A percentile compares a stretch with the other conserved stretches of the same genome.
These are phyloP conservation scores for Talaromyces marneffei DNA, from an alignment of 2,329 filamentous ascomycete species.

Conservation along the genomic window DNA sequence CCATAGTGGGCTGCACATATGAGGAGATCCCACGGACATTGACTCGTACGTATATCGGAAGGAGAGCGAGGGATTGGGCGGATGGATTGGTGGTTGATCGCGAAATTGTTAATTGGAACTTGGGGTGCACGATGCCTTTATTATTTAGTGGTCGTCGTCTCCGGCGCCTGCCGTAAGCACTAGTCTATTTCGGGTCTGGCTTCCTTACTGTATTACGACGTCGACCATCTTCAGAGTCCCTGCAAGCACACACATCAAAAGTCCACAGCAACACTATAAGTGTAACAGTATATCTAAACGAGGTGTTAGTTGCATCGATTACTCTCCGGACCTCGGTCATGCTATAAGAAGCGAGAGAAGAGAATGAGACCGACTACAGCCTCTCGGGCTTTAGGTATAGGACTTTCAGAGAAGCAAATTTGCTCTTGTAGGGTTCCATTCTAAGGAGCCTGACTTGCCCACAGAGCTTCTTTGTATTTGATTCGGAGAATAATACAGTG, in stretches of 20 bases:
- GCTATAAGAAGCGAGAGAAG: background rate
- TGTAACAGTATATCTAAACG: no score
- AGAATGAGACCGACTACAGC: background rate
- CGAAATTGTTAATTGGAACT: background rate
- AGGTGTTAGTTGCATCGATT: background rate
- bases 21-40: constrained; percentile 23
- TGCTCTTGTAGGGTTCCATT: background rate
- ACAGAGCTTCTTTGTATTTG: background rate
- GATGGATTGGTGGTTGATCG: background rate
- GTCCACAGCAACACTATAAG: background rate
- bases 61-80: background rate
- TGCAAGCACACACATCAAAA: background rate
- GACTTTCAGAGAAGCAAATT: background rate
- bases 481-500: background rate
- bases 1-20: constrained; percentile 33
- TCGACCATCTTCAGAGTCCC: background rate
- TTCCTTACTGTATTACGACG: background rate
- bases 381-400: background rate
- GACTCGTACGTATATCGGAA: constrained; percentile 13
- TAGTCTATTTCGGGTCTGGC: background rate
- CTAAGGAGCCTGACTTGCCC: background rate
- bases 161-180: background rate
- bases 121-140: background rate
- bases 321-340: background rate
- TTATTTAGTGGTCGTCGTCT: background rate